Percentiles rank a stretch among this genome's conserved stretches.
These are phyloP conservation scores for Fusarium sp. DNA, from an alignment of 2,329 filamentous ascomycete genomes.

Conservation along the genomic window DNA sequence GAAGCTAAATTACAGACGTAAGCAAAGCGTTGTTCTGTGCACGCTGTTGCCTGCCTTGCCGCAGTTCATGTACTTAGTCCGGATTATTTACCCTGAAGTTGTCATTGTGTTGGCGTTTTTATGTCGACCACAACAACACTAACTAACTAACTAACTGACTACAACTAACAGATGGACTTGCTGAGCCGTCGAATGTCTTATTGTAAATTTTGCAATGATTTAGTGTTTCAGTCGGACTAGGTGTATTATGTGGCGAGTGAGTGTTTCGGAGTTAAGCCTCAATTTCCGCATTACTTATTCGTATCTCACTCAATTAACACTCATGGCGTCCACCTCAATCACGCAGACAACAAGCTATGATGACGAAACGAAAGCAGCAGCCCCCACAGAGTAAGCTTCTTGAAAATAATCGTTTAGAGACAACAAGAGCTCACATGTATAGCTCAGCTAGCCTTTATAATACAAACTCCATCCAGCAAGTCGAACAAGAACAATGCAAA, in stretches of 20 bases:
- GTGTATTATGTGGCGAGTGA: neutral
- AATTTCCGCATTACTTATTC: neutral
- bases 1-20: neutral
- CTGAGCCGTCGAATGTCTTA: neutral
- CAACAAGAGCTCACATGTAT: neutral
- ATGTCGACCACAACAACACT: neutral
- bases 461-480: neutral
- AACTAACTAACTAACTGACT: neutral
- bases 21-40: neutral
- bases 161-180: neutral
- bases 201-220: neutral
- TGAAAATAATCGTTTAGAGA: accelerated
- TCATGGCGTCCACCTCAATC: accelerated
- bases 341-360: neutral
- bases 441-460: conserved; percentile 20
- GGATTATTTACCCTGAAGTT: neutral
- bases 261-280: neutral
- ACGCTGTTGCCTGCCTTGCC: neutral
- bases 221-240: neutral
- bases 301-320: neutral
- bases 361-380: neutral
- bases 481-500: neutral
- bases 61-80: neutral
- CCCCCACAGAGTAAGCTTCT: neutral
- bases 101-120: neutral